These are phyloP conservation scores for Caryopteris hybrid DNA, from an alignment of 305 asterid species.

Conservation along the genomic window DNA sequence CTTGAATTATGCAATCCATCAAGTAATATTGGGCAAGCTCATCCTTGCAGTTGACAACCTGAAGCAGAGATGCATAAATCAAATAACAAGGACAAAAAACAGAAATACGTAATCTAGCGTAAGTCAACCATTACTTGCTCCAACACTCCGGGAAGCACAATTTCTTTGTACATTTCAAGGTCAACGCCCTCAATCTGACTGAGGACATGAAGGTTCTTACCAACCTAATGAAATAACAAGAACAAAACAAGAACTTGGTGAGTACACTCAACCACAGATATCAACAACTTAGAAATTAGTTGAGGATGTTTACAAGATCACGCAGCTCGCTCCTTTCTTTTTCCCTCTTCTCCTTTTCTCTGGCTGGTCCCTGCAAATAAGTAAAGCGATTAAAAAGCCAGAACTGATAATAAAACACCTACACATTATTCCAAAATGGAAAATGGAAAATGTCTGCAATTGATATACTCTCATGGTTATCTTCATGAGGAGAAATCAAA, in stretches of 20 bases:
- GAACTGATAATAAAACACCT: constrained; percentile 39
- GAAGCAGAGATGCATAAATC: constrained; percentile 22
- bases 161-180: constrained; percentile 90
- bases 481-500: constrained; percentile 29
- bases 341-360: constrained; percentile 95
- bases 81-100: constrained; percentile 12
- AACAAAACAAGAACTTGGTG: constrained; percentile 25
- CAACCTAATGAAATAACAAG: constrained; percentile 60
- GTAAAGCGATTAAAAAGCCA: constrained; percentile 38
- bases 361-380: constrained; percentile 83
- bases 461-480: constrained; percentile 31
- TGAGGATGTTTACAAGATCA: constrained; percentile 69
- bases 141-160: constrained; percentile 90
- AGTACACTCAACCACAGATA: constrained; percentile 17
- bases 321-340: constrained; percentile 98
- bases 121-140: constrained; percentile 70
- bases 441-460: constrained; percentile 31
- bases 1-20: constrained; percentile 99
- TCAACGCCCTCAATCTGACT: constrained; percentile 98
- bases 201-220: constrained; percentile 97
- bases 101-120: constrained; percentile 7
- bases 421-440: constrained; percentile 25
- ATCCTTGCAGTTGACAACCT: constrained; percentile 99
- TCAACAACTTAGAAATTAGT: constrained; percentile 18
- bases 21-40: constrained; percentile 90